Evolutionary conservation across 805 yeast species (phyloP), one percentile per base, ranked within the genome.

Genomic region (Brettanomyces sp.): DNA sequence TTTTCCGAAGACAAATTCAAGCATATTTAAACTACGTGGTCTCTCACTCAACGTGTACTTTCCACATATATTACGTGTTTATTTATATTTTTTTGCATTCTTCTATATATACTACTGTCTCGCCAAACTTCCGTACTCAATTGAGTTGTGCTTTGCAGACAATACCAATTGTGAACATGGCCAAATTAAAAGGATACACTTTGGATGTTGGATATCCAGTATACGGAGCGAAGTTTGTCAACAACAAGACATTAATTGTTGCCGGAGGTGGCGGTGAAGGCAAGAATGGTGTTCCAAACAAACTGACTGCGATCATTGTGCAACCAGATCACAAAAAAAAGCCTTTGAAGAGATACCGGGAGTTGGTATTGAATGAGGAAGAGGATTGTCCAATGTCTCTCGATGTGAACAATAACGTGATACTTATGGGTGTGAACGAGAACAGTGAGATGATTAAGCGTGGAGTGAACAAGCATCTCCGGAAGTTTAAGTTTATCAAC

Each of bases 241-340:
- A 76, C 52, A 73, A 80, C 51, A 65, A 69, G 49, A 74, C 80
- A 1, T 61, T 90, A 25, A 62, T 89, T 42, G 83, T 83, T 28
- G 80, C 88, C 3, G 99, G 99, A 38, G 99, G 99, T 40, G 97
- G 97, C 30, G 98, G 97, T 24, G 95, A 87, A 61, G 95, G 95
- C 8, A 81, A 80, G 57, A 83, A 87, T 56, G 96, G 95, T 30
- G 80, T 88, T 46, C 85, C 90, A 37, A 91, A 91, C 64, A 87
- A 85, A 60, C 67, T 91, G 50, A 79, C 89, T 4, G 82, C 83
- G 2, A 61, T 84, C 38, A 64, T 75, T 41, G 69, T 85, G 41
- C 74, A 78, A 55, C 78, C 82, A 45, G 69, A 69, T 33, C 71
- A 72, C 46, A 59, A 64, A 60, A 69, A 71, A 43, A 62, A 62